phyloP scores from a whole-genome alignment of 208 protist genomes.

The Trypanosoma platydactyli region DNA sequence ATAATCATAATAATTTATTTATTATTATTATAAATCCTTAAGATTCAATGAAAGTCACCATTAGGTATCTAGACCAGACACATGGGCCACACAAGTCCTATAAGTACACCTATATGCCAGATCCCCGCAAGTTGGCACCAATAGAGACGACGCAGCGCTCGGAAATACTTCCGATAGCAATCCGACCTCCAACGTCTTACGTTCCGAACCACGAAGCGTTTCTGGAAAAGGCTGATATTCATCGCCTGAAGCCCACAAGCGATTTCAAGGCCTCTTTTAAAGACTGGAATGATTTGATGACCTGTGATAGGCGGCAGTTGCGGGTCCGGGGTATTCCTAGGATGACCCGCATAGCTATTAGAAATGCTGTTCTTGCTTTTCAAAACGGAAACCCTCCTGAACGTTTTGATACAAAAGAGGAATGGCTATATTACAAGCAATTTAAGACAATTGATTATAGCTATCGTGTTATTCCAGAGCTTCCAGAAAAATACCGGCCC shows the following conservation, averaged over 20 bases:
- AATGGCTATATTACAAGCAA: slow-evolving; percentile 91
- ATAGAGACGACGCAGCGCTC: slow-evolving; percentile 81
- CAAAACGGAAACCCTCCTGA: slow-evolving; percentile 88
- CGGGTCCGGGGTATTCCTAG: slow-evolving; percentile 74
- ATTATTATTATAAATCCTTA: no score
- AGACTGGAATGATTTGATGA: slow-evolving; percentile 93
- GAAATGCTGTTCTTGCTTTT: slow-evolving; percentile 72
- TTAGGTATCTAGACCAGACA: slow-evolving; percentile 66
- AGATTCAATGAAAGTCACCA: slow-evolving; percentile 10
- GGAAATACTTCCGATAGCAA: slow-evolving; percentile 80
- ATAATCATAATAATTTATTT: slow-evolving; percentile 3
- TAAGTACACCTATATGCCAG: slow-evolving; percentile 92
- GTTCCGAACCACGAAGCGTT: slow-evolving; percentile 90
- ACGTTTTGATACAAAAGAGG: slow-evolving; percentile 88
- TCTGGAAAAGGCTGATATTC: slow-evolving; percentile 83
- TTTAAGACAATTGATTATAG: slow-evolving; percentile 91
- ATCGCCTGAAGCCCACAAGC: slow-evolving; percentile 77
- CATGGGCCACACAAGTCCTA: slow-evolving; percentile 88
- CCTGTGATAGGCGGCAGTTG: slow-evolving; percentile 78
- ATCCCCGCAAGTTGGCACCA: slow-evolving; percentile 87
- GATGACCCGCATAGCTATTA: slow-evolving; percentile 73
- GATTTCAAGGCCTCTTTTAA: slow-evolving; percentile 91
- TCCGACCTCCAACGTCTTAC: slow-evolving; percentile 83
- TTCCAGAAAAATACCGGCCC: slow-evolving; percentile 91
- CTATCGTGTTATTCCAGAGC: slow-evolving; percentile 87